Evolutionary conservation across 2,329 filamentous ascomycete genomes (phyloP).

Genomic region (Onygena corvina): DNA sequence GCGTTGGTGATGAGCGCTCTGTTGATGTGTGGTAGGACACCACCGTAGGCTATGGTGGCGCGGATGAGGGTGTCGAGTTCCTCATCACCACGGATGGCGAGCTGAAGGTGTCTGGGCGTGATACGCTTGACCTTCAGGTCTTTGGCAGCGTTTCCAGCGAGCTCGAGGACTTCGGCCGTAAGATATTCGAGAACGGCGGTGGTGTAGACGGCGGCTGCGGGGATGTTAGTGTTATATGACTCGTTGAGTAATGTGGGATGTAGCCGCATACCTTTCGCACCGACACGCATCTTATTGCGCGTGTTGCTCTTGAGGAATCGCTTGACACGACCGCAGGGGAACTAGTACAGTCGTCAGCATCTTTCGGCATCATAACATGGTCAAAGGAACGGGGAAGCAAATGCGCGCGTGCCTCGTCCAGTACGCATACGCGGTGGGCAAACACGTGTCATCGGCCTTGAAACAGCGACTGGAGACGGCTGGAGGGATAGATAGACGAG

Average conservation of each 20-base stretch:
- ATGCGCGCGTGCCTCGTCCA: background rate
- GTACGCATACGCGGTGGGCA: background rate
- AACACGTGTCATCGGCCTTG: conserved; percentile 7
- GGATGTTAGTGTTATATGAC: conserved; percentile 5
- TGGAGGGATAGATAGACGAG: conserved; percentile 12
- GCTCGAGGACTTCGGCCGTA: conserved; percentile 94
- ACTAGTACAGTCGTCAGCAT: conserved; percentile 45
- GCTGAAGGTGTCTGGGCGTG: conserved; percentile 91
- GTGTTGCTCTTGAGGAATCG: conserved; percentile 99
- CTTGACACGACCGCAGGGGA: conserved; percentile 99
- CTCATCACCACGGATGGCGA: conserved; percentile 96
- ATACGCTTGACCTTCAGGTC: conserved; percentile 99
- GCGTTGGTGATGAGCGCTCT: conserved; percentile 90
- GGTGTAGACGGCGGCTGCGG: conserved; percentile 78
- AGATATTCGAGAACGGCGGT: conserved; percentile 97
- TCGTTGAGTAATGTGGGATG: too few relatives aligned
- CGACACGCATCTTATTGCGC: conserved; percentile 99
- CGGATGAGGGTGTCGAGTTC: conserved; percentile 95
- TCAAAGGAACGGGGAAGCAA: too few relatives aligned
- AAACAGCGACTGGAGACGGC: background rate
- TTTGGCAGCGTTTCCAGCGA: conserved; percentile 97
- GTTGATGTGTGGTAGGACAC: conserved; percentile 98
- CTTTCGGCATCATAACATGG: background rate
- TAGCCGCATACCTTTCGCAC: conserved; percentile 70
- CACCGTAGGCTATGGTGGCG: conserved; percentile 94